Evolutionary conservation across 202 grass and related monocot species (phyloP), one percentile per base, ranked within the genome.

Genomic region (Zizania palustris): DNA sequence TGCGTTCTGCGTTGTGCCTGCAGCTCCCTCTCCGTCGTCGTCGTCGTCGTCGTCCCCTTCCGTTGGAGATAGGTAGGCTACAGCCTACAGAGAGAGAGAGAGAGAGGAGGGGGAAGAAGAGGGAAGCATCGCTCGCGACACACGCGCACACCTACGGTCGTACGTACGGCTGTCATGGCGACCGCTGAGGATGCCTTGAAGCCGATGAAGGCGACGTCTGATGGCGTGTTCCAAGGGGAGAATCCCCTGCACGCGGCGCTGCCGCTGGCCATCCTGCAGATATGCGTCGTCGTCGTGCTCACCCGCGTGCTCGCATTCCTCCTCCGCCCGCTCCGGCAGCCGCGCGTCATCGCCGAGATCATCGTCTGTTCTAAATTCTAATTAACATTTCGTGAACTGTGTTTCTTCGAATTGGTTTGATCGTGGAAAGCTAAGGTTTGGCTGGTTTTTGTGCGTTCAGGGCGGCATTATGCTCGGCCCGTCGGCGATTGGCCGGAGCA

Each of bases 401-500:
- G 6, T 1, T 54, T 6, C 0, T 18, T 54, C 16, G 6, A 19
- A 19, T 54, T 18, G 6, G 8, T 18, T 8, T 54, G 50, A 8
- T 15, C 50, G 3, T 54, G 15, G 50, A 54, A 54, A 42, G 28
- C 28, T 42, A 42, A 54, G 16, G 50, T 54, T 54, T 54, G 50
- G 8, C 8, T 53, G 49, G 16, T 53, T 16, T 15, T 50, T 9
- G 34, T 9, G 38, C n/a, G 50, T 72, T 50, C 60, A 92, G 93
- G 93, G 93, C 16, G 93, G 93, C n/a, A 86, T 96, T 35, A 75
- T 96, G 44, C 89, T 96, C 7, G 93, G 93, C 13, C 93, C 93
- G 44, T 96, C 93, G 4, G 93, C 85, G 48, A 14, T 96, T 5
- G 93, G 93, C 11, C 89, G 79, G 48, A 96, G 44, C 82, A 68